Percentiles rank a stretch among this genome's conserved stretches.
Conservation (phyloP, 2,329 filamentous ascomycete genomes). For the Cyanodermella asteris region DNA sequence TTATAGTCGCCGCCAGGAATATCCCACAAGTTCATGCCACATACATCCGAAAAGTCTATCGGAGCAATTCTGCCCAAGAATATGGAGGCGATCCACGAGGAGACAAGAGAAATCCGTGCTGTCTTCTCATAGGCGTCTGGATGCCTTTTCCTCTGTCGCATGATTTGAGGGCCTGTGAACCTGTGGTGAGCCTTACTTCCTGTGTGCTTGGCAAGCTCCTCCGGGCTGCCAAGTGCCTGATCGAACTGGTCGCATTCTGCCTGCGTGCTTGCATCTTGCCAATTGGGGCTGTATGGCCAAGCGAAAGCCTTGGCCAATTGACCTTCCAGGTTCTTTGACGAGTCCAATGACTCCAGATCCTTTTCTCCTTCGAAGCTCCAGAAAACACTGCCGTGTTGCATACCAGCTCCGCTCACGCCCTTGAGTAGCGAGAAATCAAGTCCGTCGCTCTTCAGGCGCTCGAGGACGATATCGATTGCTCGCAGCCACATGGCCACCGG, state of each 20-base stretch:
- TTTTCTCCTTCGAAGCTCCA: conserved; percentile 54
- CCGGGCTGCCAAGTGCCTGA: conserved; percentile 39
- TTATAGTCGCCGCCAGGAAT: conserved; percentile 54
- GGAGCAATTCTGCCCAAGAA: conserved; percentile 71
- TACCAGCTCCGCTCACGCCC: conserved; percentile 75
- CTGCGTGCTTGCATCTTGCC: conserved; percentile 94
- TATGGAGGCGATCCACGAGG: conserved; percentile 80
- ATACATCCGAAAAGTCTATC: conserved; percentile 83
- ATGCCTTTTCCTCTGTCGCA: conserved; percentile 61
- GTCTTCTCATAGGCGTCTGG: conserved; percentile 65
- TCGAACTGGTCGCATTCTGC: conserved; percentile 80
- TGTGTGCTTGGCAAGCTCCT: conserved; percentile 54
- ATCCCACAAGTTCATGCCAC: conserved; percentile 94
- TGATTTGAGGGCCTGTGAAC: conserved; percentile 93
- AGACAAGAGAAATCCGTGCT: conserved; percentile 74
- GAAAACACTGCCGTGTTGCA: conserved; percentile 95
- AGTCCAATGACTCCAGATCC: conserved; percentile 38
- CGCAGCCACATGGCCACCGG: conserved; percentile 91
- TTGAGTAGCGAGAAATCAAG: conserved; percentile 54
- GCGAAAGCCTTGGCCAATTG: conserved; percentile 57
- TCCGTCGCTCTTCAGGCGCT: conserved; percentile 44
- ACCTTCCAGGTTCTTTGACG: conserved; percentile 40
- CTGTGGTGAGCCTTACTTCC: conserved; percentile 91
- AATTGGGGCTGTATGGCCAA: conserved; percentile 78
- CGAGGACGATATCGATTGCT: conserved; percentile 66